Evolutionary conservation across 164 flowering plant species (phyloP).

Genomic region (Berberis thunbergii): DNA sequence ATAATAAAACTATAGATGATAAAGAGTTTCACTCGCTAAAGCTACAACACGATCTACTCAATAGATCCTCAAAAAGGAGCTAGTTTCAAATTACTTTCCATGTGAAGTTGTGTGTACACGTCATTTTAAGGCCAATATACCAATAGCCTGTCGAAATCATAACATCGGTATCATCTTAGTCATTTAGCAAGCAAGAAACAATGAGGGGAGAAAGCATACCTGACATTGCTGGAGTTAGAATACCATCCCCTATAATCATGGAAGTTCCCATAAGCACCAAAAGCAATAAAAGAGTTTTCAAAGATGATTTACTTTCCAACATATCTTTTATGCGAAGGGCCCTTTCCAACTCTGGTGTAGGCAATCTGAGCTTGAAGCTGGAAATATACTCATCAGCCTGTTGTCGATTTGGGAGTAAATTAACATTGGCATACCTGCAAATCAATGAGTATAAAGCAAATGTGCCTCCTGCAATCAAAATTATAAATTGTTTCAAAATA

Average conservation of each 20-base stretch:
- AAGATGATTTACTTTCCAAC: constrained; percentile 54
- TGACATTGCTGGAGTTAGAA: constrained; percentile 98
- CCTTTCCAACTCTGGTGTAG: constrained; percentile 94
- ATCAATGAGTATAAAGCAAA: constrained; percentile 93
- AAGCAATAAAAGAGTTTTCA: constrained; percentile 70
- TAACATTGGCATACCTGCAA: constrained; percentile 94
- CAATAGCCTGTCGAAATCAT: no score
- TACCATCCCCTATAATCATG: constrained; percentile 97
- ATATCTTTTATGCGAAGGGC: constrained; percentile 73
- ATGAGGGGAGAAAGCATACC: constrained; percentile 29
- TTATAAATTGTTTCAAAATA: constrained; percentile 3
- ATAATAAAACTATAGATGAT: no score
- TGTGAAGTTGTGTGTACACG: no score
- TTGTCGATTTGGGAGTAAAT: constrained; percentile 79
- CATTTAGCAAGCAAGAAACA: not conserved
- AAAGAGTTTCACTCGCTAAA: no score
- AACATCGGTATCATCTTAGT: no score
- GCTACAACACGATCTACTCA: no score
- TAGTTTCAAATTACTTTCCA: no score
- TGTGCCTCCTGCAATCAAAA: constrained; percentile 74
- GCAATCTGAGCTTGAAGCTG: constrained; percentile 80
- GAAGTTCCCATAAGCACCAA: constrained; percentile 94
- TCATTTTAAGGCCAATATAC: no score
- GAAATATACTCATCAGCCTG: constrained; percentile 89
- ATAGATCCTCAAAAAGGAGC: no score